These are phyloP conservation scores for Pseudonitzschia delicatissima DNA, from an alignment of 108 stramenopile genomes.

Conservation along the genomic window DNA sequence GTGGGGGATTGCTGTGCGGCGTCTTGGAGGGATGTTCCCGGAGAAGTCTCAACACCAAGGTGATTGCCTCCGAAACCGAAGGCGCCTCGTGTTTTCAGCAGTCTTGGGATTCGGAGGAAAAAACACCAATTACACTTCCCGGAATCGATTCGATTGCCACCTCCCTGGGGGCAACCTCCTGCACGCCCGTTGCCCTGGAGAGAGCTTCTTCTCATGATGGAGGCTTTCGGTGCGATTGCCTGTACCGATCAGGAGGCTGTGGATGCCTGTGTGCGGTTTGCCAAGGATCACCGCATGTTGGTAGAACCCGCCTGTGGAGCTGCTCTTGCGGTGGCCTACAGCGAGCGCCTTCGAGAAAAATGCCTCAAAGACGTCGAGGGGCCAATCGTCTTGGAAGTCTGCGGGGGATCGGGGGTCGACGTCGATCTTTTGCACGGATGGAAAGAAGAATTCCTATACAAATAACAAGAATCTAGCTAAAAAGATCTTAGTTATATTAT, in stretches of 20 bases:
- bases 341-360: conserved; percentile 51
- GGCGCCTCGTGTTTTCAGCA: conserved; percentile 83
- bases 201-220: conserved; percentile 49
- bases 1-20: conserved; percentile 86
- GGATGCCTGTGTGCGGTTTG: conserved; percentile 71
- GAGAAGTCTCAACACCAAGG: conserved; percentile 41
- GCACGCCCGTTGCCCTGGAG: conserved; percentile 71
- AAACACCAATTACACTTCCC: conserved; percentile 41
- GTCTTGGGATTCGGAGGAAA: conserved; percentile 38
- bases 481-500: no score
- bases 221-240: conserved; percentile 45
- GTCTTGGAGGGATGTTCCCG: conserved; percentile 77
- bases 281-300: conserved; percentile 78
- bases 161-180: conserved; percentile 77
- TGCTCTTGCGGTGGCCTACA: conserved; percentile 76
- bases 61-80: conserved; percentile 84
- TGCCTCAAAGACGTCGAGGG: conserved; percentile 38
- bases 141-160: conserved; percentile 82
- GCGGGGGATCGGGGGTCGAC: conserved; percentile 80
- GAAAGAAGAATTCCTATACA: conserved; percentile 46
- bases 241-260: conserved; percentile 86
- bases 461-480: no score
- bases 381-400: conserved; percentile 81
- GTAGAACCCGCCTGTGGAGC: conserved; percentile 95
- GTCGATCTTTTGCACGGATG: conserved; percentile 61